Base-by-base conservation (phyloP, 768 basidiomycete genomes). In the Pluteus cervinus region DNA sequence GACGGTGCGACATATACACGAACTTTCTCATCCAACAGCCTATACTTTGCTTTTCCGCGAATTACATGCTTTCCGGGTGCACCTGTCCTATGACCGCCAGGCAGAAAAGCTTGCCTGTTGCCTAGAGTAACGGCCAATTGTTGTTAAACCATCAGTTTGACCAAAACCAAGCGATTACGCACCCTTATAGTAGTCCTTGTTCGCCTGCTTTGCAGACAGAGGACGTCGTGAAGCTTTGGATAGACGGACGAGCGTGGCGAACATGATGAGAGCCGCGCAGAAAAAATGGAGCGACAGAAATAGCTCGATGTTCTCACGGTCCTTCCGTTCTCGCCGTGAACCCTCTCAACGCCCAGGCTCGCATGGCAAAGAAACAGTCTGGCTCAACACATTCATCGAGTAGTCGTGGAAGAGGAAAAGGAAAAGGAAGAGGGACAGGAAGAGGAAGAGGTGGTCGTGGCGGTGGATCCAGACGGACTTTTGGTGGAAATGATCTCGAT, bases 171-270 rank as follows among this genome's bases (percentile, higher is more conserved):
- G 12, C 5, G 24, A 23, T 41, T 24, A 45, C 61, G n/a, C 5
- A 85, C 94, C 94, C 62, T 98, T 98, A 72, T 96, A 97, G 56
- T 72, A 97, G 54, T 99, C 90, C 53, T 97, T 98, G 66, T 96
- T 96, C 11, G 77, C 94, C 32, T 80, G 65, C 58, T 97, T 97
- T 0, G 87, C 69, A 0, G 84, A 91, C 34, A 98, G 66, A 2
- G 91, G 76, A 17, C 78, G 68, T 39, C 94, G 71, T 0, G 86
- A 89, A 15, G 92, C 92, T 54, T 91, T 93, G 22, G 86, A 86
- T 3, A 81, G 65, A 39, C 76, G 66, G n/a, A 64, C 67, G 11
- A 74, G 55, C 15, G 88, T 83, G 4, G 85, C 74, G 51, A 78
- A 71, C 86, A 89, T 89, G 36, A 34, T 23, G 37, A 7, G 15